Evolutionary conservation across 2,329 filamentous ascomycete genomes (phyloP).

Genomic region (Trichoderma sp.): DNA sequence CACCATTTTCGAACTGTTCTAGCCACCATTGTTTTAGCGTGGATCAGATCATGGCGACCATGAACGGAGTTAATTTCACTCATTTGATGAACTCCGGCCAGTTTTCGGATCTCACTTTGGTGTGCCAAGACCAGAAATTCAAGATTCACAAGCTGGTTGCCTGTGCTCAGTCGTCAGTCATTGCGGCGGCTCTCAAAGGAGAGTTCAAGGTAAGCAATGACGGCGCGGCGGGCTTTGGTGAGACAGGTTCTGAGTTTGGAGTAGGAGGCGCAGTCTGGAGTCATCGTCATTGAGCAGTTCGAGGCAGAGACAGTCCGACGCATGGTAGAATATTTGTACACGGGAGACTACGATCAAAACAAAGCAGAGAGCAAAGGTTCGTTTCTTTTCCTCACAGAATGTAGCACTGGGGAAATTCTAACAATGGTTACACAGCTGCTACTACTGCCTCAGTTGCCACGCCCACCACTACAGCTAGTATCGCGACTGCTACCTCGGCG

Average conservation of each 20-base stretch:
- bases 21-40: conserved; percentile 7
- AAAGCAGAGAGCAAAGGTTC: not conserved
- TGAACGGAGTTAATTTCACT: conserved; percentile 3
- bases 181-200: conserved; percentile 29
- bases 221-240: not conserved
- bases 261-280: conserved; percentile 30
- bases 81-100: conserved; percentile 28
- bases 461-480: not conserved
- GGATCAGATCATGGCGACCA: not conserved
- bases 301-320: conserved; percentile 30
- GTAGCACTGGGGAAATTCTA: not conserved
- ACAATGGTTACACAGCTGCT: not conserved
- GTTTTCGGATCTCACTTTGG: conserved; percentile 33
- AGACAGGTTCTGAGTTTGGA: not conserved
- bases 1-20: not conserved
- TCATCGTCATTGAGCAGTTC: conserved; percentile 31
- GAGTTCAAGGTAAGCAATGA: conserved; percentile 29
- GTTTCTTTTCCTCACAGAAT: not conserved
- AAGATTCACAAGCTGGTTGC: conserved; percentile 33
- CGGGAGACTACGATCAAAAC: conserved; percentile 30
- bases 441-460: not conserved
- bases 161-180: conserved; percentile 32
- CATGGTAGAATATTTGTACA: conserved; percentile 34
- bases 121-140: conserved; percentile 32
- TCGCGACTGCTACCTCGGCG: not conserved